Percentiles rank a stretch among this genome's conserved stretches.
phyloP scores from a whole-genome alignment of 306 rosid species.

The Sicyos baderoa region DNA sequence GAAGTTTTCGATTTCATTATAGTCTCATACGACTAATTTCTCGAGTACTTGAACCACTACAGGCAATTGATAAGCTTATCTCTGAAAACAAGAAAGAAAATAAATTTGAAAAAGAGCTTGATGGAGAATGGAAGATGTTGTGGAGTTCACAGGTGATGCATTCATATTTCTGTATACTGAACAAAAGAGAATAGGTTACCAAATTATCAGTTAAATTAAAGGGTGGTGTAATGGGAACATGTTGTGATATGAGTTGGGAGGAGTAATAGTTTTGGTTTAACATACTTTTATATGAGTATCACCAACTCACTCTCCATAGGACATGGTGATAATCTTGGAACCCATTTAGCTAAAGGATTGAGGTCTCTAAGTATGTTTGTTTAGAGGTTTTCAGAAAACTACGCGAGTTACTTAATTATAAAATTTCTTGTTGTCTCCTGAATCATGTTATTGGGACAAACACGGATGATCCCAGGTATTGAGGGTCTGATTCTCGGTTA shows the following conservation, averaged over 20 bases:
- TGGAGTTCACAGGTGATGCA: constrained; percentile 91
- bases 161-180: not conserved
- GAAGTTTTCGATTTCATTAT: not conserved
- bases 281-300: not conserved
- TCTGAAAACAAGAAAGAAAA: constrained; percentile 30
- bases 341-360: not conserved
- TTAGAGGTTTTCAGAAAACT: too few relatives aligned
- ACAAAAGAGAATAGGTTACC: constrained; percentile 1
- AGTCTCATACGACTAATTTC: not conserved
- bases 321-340: not conserved
- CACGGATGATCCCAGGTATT: too few relatives aligned
- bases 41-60: constrained; percentile 19
- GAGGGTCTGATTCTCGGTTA: too few relatives aligned
- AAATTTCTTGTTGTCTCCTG: too few relatives aligned
- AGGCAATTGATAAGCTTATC: constrained; percentile 73
- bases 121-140: constrained; percentile 84
- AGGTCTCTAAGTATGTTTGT: too few relatives aligned
- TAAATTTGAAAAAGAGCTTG: constrained; percentile 49
- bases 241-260: not conserved
- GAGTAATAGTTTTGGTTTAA: not conserved
- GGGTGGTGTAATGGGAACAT: not conserved
- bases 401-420: too few relatives aligned
- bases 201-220: not conserved
- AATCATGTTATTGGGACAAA: too few relatives aligned
- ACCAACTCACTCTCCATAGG: too few relatives aligned